Evolutionary conservation across 2,329 filamentous ascomycete genomes (phyloP).

Genomic region (Ophiostoma sp.): DNA sequence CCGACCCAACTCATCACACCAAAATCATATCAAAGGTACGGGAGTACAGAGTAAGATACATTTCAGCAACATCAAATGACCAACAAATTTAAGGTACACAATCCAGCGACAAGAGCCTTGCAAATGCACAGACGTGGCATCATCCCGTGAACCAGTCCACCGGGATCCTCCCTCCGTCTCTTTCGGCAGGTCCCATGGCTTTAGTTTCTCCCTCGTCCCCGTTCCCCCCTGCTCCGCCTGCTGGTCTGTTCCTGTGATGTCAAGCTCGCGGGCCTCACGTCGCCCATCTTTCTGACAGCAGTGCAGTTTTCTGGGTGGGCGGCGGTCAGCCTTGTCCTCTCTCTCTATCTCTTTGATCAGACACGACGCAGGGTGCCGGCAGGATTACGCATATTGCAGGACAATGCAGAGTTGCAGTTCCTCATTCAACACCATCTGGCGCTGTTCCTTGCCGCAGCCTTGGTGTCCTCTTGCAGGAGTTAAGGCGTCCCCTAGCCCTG

Average conservation of each 20-base stretch:
- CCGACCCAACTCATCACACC: not conserved
- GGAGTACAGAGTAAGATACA: no score
- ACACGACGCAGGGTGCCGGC: not conserved
- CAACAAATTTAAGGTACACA: not conserved
- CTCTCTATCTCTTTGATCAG: not conserved
- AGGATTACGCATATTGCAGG: not conserved
- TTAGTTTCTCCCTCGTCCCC: not conserved
- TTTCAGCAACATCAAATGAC: not conserved
- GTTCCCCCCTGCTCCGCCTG: not conserved
- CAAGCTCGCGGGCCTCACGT: not conserved
- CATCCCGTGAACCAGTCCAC: constrained; percentile 13
- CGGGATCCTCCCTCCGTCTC: constrained; percentile 9
- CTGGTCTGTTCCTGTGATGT: not conserved
- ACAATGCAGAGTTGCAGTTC: not conserved
- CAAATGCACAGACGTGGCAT: not conserved
- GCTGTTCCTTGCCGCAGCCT: not conserved
- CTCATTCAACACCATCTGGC: not conserved
- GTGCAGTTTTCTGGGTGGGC: not conserved
- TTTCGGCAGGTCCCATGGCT: constrained; percentile 1
- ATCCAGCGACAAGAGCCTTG: not conserved
- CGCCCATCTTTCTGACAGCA: not conserved
- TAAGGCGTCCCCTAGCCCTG: not conserved
- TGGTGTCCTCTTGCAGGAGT: not conserved
- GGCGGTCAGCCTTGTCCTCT: constrained; percentile 4
- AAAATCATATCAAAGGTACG: not conserved